Evolutionary conservation across 768 basidiomycete genomes (phyloP).

Genomic region (Kwoniella bestiolae): DNA sequence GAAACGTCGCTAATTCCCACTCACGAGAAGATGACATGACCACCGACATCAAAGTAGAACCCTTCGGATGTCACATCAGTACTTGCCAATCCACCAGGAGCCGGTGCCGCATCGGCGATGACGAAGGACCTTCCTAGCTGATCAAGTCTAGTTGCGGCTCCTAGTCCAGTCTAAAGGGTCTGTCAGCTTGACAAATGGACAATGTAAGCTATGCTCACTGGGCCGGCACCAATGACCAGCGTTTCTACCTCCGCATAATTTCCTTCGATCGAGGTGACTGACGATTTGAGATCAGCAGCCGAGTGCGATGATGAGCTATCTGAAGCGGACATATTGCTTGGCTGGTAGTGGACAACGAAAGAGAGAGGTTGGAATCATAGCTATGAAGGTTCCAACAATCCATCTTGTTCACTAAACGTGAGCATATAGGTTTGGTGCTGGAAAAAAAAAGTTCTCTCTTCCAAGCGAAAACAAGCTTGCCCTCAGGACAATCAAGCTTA

Average conservation of each 20-base stretch:
- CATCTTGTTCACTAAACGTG: background rate
- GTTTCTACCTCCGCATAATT: slow-evolving; percentile 39
- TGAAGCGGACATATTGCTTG: background rate
- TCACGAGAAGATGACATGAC: slow-evolving; percentile 60
- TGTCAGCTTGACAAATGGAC: too few species aligned
- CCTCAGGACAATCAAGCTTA: background rate
- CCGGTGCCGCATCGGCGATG: slow-evolving; percentile 51
- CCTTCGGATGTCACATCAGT: slow-evolving; percentile 58
- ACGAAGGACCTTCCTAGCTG: slow-evolving; percentile 53
- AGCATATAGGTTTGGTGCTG: background rate
- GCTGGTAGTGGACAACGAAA: background rate
- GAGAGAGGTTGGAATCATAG: background rate
- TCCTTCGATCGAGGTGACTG: background rate
- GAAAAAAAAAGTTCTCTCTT: background rate
- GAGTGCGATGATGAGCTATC: background rate
- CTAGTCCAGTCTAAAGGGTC: slow-evolving; percentile 53
- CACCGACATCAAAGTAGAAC: slow-evolving; percentile 59
- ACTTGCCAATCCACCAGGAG: slow-evolving; percentile 57
- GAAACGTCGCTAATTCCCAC: background rate
- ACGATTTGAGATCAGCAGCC: background rate
- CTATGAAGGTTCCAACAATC: background rate
- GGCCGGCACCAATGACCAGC: slow-evolving; percentile 57
- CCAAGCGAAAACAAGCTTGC: background rate
- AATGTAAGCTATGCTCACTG: slow-evolving; percentile 42
- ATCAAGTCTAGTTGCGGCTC: slow-evolving; percentile 58